Percentiles rank a stretch among this genome's conserved stretches.
Conservation (phyloP, 2,329 filamentous ascomycete genomes). For the Diaporthe ilicicola region DNA sequence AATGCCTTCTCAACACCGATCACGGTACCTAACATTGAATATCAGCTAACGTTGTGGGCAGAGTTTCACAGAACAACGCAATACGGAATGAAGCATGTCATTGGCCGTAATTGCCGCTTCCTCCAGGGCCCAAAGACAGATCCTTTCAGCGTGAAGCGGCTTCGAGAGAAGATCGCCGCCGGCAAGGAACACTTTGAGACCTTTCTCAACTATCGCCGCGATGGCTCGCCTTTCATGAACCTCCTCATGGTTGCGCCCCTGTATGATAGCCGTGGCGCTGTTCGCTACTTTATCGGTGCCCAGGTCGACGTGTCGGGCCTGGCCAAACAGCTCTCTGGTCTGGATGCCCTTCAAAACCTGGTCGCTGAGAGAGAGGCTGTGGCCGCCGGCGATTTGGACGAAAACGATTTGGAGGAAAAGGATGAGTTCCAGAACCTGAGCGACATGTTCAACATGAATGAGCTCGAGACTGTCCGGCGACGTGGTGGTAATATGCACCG, state of each 20-base stretch:
- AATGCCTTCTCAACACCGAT: not conserved
- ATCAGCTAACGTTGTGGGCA: conserved; percentile 41
- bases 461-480: conserved; percentile 70
- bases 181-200: conserved; percentile 79
- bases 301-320: conserved; percentile 77
- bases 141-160: conserved; percentile 65
- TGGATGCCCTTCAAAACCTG: conserved; percentile 67
- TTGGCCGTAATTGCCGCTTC: conserved; percentile 82
- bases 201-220: conserved; percentile 78
- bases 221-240: conserved; percentile 81
- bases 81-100: conserved; percentile 62
- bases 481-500: conserved; percentile 71
- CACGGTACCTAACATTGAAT: not conserved
- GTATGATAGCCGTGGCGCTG: conserved; percentile 71
- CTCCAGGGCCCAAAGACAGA: conserved; percentile 79
- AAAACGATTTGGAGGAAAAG: conserved; percentile 33
- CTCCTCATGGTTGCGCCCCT: conserved; percentile 76
- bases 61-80: conserved; percentile 55
- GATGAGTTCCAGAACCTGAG: conserved; percentile 72
- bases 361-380: conserved; percentile 39
- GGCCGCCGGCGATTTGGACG: not conserved
- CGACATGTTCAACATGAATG: conserved; percentile 74
- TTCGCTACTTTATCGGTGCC: conserved; percentile 75
- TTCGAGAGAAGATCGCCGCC: conserved; percentile 66
- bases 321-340: conserved; percentile 70